phyloP scores from a whole-genome alignment of 108 stramenopile species.

The Chaetoceros muelleri region DNA sequence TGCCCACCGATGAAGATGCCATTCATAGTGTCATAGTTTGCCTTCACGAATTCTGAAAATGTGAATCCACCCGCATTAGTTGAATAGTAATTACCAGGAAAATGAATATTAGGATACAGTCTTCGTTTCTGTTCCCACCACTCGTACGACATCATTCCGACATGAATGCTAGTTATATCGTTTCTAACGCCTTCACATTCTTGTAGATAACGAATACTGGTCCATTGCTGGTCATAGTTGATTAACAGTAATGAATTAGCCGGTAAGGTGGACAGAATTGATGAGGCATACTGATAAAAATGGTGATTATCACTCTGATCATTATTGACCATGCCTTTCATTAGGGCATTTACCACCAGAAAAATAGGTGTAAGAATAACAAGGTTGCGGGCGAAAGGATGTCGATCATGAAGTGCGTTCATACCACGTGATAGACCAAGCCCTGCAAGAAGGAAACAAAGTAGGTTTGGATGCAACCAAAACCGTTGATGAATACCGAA shows the following conservation, averaged over 20 bases:
- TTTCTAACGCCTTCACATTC: conserved; percentile 52
- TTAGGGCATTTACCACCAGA: conserved; percentile 2
- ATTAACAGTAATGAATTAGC: conserved; percentile 40
- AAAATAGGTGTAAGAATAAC: conserved; percentile 4
- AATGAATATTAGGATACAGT: conserved; percentile 30
- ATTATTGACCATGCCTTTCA: background rate
- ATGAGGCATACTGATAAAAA: conserved; percentile 54
- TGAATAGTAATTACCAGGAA: conserved; percentile 39
- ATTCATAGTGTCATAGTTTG: conserved; percentile 19
- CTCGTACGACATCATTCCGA: conserved; percentile 68
- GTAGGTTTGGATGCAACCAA: conserved; percentile 76
- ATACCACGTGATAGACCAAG: conserved; percentile 12
- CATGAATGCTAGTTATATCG: conserved; percentile 43
- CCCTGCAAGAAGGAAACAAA: conserved; percentile 27
- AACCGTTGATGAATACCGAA: conserved; percentile 73
- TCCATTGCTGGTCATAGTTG: conserved; percentile 81
- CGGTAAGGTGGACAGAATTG: conserved; percentile 52
- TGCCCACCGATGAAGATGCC: conserved; percentile 52
- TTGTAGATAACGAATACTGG: conserved; percentile 64
- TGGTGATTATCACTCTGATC: conserved; percentile 23
- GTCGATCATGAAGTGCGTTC: background rate
- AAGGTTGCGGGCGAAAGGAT: background rate
- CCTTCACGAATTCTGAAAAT: conserved; percentile 39
- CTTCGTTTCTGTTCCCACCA: conserved; percentile 50
- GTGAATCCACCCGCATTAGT: conserved; percentile 35